phyloP scores from a whole-genome alignment of 1,139 yeast species.

The Hyphopichia burtonii region DNA sequence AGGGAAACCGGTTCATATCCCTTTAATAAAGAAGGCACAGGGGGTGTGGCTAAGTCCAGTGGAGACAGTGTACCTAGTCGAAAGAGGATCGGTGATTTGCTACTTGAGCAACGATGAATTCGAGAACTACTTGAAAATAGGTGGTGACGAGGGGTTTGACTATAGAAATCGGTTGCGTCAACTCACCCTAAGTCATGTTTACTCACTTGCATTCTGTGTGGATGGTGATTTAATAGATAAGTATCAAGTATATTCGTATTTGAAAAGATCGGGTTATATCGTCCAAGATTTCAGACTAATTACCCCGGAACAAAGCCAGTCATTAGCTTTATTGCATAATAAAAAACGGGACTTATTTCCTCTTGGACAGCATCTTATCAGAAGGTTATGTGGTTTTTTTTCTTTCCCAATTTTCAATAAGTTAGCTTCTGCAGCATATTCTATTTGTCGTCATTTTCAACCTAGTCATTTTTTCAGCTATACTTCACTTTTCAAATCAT shows the following conservation, averaged over 20 bases:
- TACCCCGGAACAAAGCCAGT: not conserved
- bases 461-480: conserved; percentile 35
- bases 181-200: conserved; percentile 65
- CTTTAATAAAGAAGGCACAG: conserved; percentile 17
- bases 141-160: conserved; percentile 24
- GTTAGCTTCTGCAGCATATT: conserved; percentile 6
- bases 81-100: conserved; percentile 76
- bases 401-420: not conserved
- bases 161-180: conserved; percentile 28
- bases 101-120: conserved; percentile 30
- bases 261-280: conserved; percentile 79
- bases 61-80: conserved; percentile 75
- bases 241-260: conserved; percentile 69
- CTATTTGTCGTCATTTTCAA: conserved; percentile 13
- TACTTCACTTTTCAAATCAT: conserved; percentile 37
- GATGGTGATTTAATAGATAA: conserved; percentile 48
- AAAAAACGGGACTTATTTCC: not conserved
- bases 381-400: not conserved
- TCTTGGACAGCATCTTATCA: not conserved
- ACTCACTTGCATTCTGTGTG: conserved; percentile 49
- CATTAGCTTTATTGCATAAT: not conserved
- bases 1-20: conserved; percentile 50
- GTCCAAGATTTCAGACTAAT: conserved; percentile 39
- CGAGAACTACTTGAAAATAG: conserved; percentile 13
- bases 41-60: conserved; percentile 54